These are phyloP conservation scores for Tuctoria greenei DNA, from an alignment of 176 grass and related monocot species.

Conservation along the genomic window DNA sequence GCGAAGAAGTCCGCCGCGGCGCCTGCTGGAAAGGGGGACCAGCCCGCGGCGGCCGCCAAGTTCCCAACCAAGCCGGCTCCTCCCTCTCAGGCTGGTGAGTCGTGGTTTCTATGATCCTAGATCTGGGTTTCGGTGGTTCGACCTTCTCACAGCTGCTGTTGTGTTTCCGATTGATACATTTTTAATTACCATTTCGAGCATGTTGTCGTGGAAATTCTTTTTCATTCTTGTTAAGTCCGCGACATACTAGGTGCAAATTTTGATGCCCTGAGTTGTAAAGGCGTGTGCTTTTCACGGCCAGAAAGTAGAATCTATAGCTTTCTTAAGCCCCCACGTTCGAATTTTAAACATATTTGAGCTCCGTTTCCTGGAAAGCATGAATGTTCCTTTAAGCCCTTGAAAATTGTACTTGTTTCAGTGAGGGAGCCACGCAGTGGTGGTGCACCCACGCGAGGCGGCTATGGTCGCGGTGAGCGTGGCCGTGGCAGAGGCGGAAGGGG, in stretches of 20 bases:
- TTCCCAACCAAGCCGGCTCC: conserved; percentile 67
- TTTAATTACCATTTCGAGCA: neutral
- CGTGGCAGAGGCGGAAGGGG: conserved; percentile 58
- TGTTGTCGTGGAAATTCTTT: neutral
- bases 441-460: conserved; percentile 54
- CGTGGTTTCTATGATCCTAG: neutral
- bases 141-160: neutral
- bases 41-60: conserved; percentile 44
- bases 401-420: conserved; percentile 42
- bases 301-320: conserved; percentile 30
- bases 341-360: conserved; percentile 4
- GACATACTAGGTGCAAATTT: neutral
- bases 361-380: conserved; percentile 4
- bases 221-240: neutral
- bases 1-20: conserved; percentile 39
- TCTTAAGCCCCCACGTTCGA: neutral
- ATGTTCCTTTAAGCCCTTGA: neutral
- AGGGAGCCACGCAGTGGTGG: conserved; percentile 41
- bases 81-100: conserved; percentile 71
- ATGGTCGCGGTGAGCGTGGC: conserved; percentile 59
- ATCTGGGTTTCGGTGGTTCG: conserved; percentile 20
- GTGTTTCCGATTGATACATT: neutral
- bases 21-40: conserved; percentile 35
- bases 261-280: conserved; percentile 2
- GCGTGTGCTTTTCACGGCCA: neutral